Evolutionary conservation across 257 asterid genomes (phyloP).

Genomic region (Haberlea rhodopensis): DNA sequence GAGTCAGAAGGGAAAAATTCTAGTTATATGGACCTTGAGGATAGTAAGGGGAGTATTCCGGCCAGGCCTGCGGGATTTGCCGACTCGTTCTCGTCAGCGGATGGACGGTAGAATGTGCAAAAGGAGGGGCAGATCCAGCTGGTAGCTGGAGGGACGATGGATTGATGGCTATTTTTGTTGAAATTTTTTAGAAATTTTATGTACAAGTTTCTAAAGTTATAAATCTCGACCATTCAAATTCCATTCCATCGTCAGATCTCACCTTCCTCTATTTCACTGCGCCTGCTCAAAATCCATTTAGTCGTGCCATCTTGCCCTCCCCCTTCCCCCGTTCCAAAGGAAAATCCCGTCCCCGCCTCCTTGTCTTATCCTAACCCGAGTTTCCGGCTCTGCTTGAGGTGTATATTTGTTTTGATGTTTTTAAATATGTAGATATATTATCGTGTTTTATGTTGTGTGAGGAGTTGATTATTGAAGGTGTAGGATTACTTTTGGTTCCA

Average conservation of each 20-base stretch:
- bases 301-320: background rate
- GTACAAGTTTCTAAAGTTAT: background rate
- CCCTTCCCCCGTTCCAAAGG: background rate
- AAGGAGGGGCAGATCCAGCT: background rate
- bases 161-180: background rate
- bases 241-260: background rate
- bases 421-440: background rate
- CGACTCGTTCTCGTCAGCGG: constrained; percentile 81
- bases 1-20: constrained; percentile 67
- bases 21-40: constrained; percentile 63
- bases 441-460: background rate
- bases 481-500: background rate
- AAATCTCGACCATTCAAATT: background rate
- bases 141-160: background rate
- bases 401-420: background rate
- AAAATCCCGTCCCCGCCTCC: background rate
- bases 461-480: background rate
- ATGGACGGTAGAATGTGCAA: constrained; percentile 51
- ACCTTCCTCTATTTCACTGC: background rate
- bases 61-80: constrained; percentile 85
- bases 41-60: constrained; percentile 88
- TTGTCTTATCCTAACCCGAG: background rate
- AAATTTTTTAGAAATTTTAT: background rate
- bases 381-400: background rate
- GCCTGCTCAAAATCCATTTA: background rate